Percentiles rank a stretch among this genome's conserved stretches.
Evolutionary conservation across 352 stramenopile genomes (phyloP).

Genomic region (Phytophthora multivora): DNA sequence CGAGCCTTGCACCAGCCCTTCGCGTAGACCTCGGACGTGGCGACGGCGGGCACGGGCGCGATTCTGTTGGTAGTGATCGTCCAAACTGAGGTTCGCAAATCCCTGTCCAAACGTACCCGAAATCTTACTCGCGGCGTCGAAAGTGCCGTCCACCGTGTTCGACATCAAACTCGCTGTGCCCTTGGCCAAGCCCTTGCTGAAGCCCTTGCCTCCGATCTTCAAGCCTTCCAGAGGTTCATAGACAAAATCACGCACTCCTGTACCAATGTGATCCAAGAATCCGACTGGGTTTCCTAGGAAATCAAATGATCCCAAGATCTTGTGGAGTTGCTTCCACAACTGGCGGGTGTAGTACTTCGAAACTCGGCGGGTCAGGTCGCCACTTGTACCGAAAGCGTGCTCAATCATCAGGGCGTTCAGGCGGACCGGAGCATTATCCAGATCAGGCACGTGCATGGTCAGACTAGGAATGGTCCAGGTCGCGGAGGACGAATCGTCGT

Average conservation of each 20-base stretch:
- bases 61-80: conserved; percentile 89
- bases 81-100: conserved; percentile 83
- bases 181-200: conserved; percentile 87
- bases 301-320: conserved; percentile 89
- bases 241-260: conserved; percentile 95
- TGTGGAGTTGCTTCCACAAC: conserved; percentile 90
- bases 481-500: conserved; percentile 53
- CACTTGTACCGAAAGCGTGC: conserved; percentile 88
- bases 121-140: conserved; percentile 89
- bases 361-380: conserved; percentile 81
- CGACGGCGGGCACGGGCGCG: conserved; percentile 75
- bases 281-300: conserved; percentile 89
- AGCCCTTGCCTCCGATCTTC: conserved; percentile 86
- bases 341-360: conserved; percentile 91
- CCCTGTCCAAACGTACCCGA: conserved; percentile 89
- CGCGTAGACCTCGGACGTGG: conserved; percentile 78
- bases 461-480: conserved; percentile 87
- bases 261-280: conserved; percentile 95
- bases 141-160: conserved; percentile 88
- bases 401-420: conserved; percentile 90
- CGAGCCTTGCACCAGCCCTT: conserved; percentile 85
- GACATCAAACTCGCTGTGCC: conserved; percentile 87
- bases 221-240: conserved; percentile 95
- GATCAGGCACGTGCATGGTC: conserved; percentile 86
- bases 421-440: conserved; percentile 88